Evolutionary conservation across 2,329 filamentous ascomycete genomes (phyloP), one percentile per base, ranked within the genome.

Genomic region (Beauveria sp.): DNA sequence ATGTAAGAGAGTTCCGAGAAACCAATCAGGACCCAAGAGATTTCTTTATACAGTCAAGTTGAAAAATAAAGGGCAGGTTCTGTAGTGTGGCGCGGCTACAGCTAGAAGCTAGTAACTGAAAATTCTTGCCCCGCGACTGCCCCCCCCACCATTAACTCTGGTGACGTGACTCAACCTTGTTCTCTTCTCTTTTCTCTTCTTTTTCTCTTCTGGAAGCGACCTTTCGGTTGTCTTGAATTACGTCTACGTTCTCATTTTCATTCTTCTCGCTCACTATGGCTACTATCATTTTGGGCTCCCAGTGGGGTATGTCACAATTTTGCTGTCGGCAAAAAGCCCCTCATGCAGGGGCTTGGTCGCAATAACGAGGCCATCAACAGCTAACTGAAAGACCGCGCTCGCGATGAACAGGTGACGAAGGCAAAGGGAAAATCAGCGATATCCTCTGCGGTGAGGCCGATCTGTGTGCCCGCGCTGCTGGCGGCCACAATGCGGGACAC

Each of bases 271-370:
- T 20, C 45, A 50, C 7, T 51, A 70, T 70, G 69, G 66, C 70
- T 65, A 70, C 68, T 16, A 65, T 74, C 49, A 70, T 74, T 69
- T 68, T 75, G 53, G 74, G 74, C 61, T 67, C 73, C 65, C 73
- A 76, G 70, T 76, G 73, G 72, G 74, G 74, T 75, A 69, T 64
- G 72, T 71, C 60, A 49, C 40, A 38, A 24, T 51, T 28, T 49
- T 56, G 4, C 22, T 20, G 26, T 46, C 5, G 12, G 46, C 22
- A 34, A 12, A 20, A n/a, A 34, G 26, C 26, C 48, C 48, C 48
- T 20, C 48, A 5, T 31, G 16, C 26, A 34, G 48, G 48, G 16
- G 48, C 7, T 18, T 5, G 22, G 48, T 31, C 16, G 48, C 48
- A 10, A 51, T 18, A 3, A 51, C 48, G 20, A 24, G 12, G n/a